Base-by-base conservation (phyloP, 306 rosid species). In the Dalbergia cochinchinensis region DNA sequence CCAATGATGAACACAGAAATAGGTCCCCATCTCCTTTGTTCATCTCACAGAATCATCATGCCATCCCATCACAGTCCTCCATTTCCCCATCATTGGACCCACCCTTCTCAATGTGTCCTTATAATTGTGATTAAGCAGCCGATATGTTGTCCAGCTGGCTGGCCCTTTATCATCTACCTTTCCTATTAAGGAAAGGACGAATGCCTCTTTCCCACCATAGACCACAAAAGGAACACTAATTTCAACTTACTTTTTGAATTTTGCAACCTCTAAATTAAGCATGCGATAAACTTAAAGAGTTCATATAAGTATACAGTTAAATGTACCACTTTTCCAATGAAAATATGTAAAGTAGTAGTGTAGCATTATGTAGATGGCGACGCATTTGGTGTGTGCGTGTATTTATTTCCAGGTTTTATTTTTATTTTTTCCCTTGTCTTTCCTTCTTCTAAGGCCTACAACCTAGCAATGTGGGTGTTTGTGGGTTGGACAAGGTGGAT, bases 121-220 rank as follows among this genome's bases (percentile, higher is more conserved):
- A 76, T 81, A 76, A 47, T 57, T 59, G 47, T 71, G 66, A 75
- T 71, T 6, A 66, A 66, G 35, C 47, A 80, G 6, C 61, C 47
- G 76, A 73, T 26, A 26, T 83, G 83, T 80, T 80, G 44, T 78
- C 78, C 77, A 83, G 81, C 83, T 86, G 73, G 81, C 83, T 86
- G 73, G 57, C 73, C 39, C 61, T 65, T 62, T 59, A 74, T 72
- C 39, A 57, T 82, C 26, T 31, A 47, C 26, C 22, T 83, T 86
- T 83, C 89, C 82, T 18, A 76, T 80, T 86, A 77, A 26, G 83
- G 89, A 62, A 86, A 73, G 63, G 67, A 83, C 68, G 67, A 72
- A 37, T 62, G 13, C 59, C 0, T 41, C 69, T 68, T 71, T 66
- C 74, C 47, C 71, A 31, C 73, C 76, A 37, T 53, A 22, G n/a